Evolutionary conservation across 1,139 yeast genomes (phyloP).

Genomic region (Wickerhamiella infanticola): DNA sequence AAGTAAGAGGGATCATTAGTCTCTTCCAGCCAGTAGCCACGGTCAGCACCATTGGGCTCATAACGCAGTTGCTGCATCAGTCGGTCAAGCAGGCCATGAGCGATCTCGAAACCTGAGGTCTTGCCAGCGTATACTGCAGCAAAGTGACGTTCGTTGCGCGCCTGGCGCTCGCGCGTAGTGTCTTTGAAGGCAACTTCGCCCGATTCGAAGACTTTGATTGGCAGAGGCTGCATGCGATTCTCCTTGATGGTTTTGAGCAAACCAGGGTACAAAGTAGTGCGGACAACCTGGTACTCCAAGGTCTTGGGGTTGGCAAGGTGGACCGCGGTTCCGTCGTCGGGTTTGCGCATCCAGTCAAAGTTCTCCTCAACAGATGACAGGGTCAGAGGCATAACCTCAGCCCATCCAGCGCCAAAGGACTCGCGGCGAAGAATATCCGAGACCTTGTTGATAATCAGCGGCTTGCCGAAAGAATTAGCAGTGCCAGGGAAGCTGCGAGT

Average conservation of each 20-base stretch:
- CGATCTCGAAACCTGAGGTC: conserved; percentile 84
- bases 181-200: conserved; percentile 91
- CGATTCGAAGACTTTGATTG: conserved; percentile 85
- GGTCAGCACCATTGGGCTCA: conserved; percentile 34
- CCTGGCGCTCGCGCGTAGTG: conserved; percentile 66
- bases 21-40: conserved; percentile 44
- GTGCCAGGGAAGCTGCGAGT: conserved; percentile 68
- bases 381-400: conserved; percentile 90
- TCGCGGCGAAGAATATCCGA: conserved; percentile 84
- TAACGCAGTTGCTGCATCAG: conserved; percentile 95
- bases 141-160: conserved; percentile 89
- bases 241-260: conserved; percentile 88
- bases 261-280: conserved; percentile 90
- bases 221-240: conserved; percentile 89
- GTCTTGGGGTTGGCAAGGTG: conserved; percentile 94
- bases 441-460: conserved; percentile 81
- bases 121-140: conserved; percentile 89
- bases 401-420: conserved; percentile 89
- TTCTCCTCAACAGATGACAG: conserved; percentile 95
- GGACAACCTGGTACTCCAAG: conserved; percentile 89
- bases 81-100: conserved; percentile 89
- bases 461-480: conserved; percentile 68
- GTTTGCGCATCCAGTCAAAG: conserved; percentile 63
- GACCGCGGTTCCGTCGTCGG: conserved; percentile 72
- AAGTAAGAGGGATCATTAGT: conserved; percentile 60